Conservation (phyloP, 371 early-diverging fungal species). For the Mortierella sp. region DNA sequence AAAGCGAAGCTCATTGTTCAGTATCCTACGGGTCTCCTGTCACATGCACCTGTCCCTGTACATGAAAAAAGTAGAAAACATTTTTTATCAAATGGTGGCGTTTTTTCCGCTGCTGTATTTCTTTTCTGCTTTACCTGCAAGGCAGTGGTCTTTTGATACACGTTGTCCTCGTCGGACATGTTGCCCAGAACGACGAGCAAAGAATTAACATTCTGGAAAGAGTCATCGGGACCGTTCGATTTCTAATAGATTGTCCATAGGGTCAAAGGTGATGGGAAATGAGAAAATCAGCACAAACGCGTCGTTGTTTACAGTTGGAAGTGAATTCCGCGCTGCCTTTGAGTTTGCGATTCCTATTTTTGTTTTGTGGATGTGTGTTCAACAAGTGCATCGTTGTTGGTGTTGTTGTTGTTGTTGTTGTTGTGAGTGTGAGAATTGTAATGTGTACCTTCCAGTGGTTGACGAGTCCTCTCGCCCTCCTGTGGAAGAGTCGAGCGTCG, state of each 20-base stretch:
- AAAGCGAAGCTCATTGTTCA: neutral
- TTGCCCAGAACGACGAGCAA: conserved; percentile 76
- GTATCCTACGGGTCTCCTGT: neutral
- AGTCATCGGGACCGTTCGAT: conserved; percentile 61
- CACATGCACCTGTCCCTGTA: neutral
- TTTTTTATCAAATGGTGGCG: conserved; percentile 3
- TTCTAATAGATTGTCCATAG: conserved; percentile 9
- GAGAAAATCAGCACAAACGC: neutral
- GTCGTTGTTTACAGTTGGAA: neutral
- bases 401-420: neutral
- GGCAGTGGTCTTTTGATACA: conserved; percentile 79
- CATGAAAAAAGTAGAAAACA: no score
- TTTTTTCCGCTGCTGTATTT: neutral
- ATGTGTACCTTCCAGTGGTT: conserved; percentile 53
- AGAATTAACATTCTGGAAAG: conserved; percentile 72
- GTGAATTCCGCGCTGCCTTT: neutral
- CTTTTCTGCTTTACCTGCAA: conserved; percentile 62
- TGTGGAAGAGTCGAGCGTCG: conserved; percentile 56
- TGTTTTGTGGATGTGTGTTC: neutral
- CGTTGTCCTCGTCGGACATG: conserved; percentile 72
- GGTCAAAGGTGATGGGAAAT: neutral
- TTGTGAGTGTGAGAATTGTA: neutral
- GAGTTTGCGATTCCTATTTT: neutral
- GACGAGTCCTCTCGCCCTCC: conserved; percentile 52
- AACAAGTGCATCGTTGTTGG: neutral